Conservation (phyloP, 768 basidiomycete species). For the Inosperma sp. region DNA sequence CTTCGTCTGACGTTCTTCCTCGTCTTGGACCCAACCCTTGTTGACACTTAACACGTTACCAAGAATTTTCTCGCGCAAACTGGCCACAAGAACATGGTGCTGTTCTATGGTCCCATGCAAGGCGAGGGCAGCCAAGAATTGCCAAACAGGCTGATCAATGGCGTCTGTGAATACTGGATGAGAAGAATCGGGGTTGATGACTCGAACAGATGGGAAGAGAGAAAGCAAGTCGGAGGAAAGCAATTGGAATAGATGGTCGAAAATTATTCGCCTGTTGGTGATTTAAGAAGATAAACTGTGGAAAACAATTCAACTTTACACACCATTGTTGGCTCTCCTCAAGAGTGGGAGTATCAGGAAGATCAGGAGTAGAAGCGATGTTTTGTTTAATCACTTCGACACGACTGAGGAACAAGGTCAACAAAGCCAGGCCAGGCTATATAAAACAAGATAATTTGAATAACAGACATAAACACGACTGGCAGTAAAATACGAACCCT, state of each 20-base stretch:
- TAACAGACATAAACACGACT: not conserved
- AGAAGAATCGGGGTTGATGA: slow-evolving; percentile 14
- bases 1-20: slow-evolving; percentile 72
- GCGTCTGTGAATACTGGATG: slow-evolving; percentile 41
- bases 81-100: slow-evolving; percentile 80
- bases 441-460: slow-evolving; percentile 6
- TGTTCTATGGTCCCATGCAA: slow-evolving; percentile 81
- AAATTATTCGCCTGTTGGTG: slow-evolving; percentile 71
- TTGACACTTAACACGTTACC: slow-evolving; percentile 81
- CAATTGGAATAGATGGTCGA: slow-evolving; percentile 79
- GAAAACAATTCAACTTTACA: slow-evolving; percentile 9
- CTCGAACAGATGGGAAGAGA: slow-evolving; percentile 89
- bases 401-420: slow-evolving; percentile 87
- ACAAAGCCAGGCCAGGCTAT: slow-evolving; percentile 86
- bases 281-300: slow-evolving; percentile 10
- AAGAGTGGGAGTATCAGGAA: slow-evolving; percentile 52
- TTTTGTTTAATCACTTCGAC: slow-evolving; percentile 90
- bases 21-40: slow-evolving; percentile 66
- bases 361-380: slow-evolving; percentile 46
- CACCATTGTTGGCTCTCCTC: slow-evolving; percentile 79
- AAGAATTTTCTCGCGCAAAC: slow-evolving; percentile 88
- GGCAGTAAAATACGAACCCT: slow-evolving; percentile 53
- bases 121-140: slow-evolving; percentile 86
- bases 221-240: slow-evolving; percentile 69
- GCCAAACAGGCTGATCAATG: slow-evolving; percentile 91